A percentile compares a stretch with the other conserved stretches of the same genome.
Evolutionary conservation across 2,329 filamentous ascomycete species (phyloP).

Genomic region (Emergomyces orientalis): DNA sequence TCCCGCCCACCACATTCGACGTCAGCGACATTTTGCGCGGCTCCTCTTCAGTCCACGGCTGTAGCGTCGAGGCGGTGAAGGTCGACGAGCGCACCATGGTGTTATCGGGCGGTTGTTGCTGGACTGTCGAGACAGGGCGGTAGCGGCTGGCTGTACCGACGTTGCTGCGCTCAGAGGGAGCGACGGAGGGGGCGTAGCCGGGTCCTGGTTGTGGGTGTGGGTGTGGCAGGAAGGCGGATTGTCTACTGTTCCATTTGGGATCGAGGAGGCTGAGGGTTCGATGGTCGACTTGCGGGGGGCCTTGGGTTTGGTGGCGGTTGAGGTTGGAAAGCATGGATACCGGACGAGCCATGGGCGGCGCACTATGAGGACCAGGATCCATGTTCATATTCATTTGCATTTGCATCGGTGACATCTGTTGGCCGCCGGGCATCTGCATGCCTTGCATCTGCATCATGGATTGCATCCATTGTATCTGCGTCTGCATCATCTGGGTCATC

Average conservation of each 20-base stretch:
- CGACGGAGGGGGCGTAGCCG: slow-evolving; percentile 78
- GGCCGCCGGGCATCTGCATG: slow-evolving; percentile 27
- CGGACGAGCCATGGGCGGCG: slow-evolving; percentile 28
- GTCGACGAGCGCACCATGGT: slow-evolving; percentile 23
- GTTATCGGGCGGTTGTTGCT: slow-evolving; percentile 25
- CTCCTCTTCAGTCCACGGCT: slow-evolving; percentile 32
- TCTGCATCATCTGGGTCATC: slow-evolving; percentile 81
- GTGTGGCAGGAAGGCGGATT: slow-evolving; percentile 26
- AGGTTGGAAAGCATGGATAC: slow-evolving; percentile 40
- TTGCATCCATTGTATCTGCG: slow-evolving; percentile 93
- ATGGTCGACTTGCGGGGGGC: slow-evolving; percentile 33
- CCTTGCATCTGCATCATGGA: slow-evolving; percentile 56
- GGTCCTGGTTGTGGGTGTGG: slow-evolving; percentile 19
- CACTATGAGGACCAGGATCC: background rate
- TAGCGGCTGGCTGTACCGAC: slow-evolving; percentile 83
- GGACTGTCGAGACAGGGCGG: slow-evolving; percentile 68
- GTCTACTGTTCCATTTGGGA: slow-evolving; percentile 39
- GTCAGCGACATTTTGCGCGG: slow-evolving; percentile 23
- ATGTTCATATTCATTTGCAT: slow-evolving; percentile 18
- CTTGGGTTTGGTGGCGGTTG: slow-evolving; percentile 18
- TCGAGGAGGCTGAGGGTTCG: slow-evolving; percentile 81
- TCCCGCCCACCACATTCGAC: background rate
- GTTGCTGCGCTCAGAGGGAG: slow-evolving; percentile 91
- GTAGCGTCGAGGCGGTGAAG: slow-evolving; percentile 27
- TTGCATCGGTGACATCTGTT: slow-evolving; percentile 20